phyloP scores from a whole-genome alignment of 108 stramenopile species.

The Cyclotella cryptica region DNA sequence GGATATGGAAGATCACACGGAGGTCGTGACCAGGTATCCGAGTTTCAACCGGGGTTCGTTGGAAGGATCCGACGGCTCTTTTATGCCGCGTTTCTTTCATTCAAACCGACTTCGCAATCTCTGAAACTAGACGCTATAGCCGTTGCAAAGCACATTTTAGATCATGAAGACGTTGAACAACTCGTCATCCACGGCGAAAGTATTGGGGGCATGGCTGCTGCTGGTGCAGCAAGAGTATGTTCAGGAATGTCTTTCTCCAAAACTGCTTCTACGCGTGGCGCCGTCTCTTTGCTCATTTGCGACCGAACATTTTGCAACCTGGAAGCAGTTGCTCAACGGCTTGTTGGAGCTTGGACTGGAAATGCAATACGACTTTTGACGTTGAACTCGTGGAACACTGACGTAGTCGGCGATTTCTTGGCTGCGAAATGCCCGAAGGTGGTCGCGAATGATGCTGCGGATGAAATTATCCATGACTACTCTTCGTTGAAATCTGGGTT shows the following conservation, averaged over 20 bases:
- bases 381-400: constrained; percentile 79
- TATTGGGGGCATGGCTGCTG: constrained; percentile 89
- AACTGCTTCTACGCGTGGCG: constrained; percentile 17
- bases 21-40: constrained; percentile 20
- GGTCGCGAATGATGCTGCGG: constrained; percentile 85
- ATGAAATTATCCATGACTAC: constrained; percentile 84
- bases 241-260: constrained; percentile 18
- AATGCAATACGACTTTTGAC: constrained; percentile 80
- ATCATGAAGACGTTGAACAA: constrained; percentile 58
- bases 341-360: constrained; percentile 86
- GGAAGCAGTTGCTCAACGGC: constrained; percentile 81
- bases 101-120: constrained; percentile 77
- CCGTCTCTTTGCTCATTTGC: constrained; percentile 72
- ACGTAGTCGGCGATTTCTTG: constrained; percentile 82
- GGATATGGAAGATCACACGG: constrained; percentile 87
- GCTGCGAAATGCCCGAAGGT: constrained; percentile 83
- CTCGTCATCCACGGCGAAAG: constrained; percentile 88
- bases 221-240: constrained; percentile 67
- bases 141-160: constrained; percentile 68
- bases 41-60: constrained; percentile 53
- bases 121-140: constrained; percentile 75
- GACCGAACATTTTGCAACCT: constrained; percentile 91
- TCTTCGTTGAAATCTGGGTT: constrained; percentile 84
- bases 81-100: constrained; percentile 54
- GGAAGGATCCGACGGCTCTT: constrained; percentile 61